Percentiles rank a stretch among this genome's conserved stretches.
Evolutionary conservation across 73 alveolate genomes (phyloP).

Genomic region (Stentor roeselii): DNA sequence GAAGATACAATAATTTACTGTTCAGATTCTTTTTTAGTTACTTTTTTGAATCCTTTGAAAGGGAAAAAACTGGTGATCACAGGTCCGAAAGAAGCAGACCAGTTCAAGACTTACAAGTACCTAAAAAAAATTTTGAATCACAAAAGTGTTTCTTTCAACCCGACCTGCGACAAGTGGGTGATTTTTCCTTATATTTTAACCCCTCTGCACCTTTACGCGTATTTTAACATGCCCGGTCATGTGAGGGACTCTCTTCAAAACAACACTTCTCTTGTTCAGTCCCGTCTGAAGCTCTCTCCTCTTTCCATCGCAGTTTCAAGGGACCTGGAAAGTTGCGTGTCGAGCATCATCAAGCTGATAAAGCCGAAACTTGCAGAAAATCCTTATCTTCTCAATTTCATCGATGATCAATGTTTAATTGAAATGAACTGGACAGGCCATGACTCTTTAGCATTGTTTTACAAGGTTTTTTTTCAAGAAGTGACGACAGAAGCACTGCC

Average conservation of each 20-base stretch:
- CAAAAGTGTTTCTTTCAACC: not conserved
- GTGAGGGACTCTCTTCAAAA: not conserved
- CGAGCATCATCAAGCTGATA: not conserved
- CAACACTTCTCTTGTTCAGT: not conserved
- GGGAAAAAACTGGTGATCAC: not conserved
- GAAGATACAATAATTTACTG: no score
- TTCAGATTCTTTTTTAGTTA: not conserved
- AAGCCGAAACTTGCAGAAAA: not conserved
- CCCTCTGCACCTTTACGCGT: not conserved
- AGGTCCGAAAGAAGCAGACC: not conserved
- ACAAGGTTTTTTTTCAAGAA: not conserved
- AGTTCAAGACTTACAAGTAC: not conserved
- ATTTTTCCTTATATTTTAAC: slow-evolving; percentile 19
- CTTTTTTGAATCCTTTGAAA: not conserved
- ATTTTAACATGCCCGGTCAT: not conserved
- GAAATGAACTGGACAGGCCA: not conserved
- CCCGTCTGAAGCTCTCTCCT: not conserved
- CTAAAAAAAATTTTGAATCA: not conserved
- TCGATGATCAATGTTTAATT: not conserved
- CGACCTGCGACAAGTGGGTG: not conserved
- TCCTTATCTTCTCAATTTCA: not conserved
- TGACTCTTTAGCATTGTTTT: not conserved
- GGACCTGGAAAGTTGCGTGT: not conserved
- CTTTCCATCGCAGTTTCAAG: not conserved
- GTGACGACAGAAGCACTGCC: not conserved